Percentiles rank a stretch among this genome's conserved stretches.
These are phyloP conservation scores for Benincasa hispida DNA, from an alignment of 306 rosid species.

Conservation along the genomic window DNA sequence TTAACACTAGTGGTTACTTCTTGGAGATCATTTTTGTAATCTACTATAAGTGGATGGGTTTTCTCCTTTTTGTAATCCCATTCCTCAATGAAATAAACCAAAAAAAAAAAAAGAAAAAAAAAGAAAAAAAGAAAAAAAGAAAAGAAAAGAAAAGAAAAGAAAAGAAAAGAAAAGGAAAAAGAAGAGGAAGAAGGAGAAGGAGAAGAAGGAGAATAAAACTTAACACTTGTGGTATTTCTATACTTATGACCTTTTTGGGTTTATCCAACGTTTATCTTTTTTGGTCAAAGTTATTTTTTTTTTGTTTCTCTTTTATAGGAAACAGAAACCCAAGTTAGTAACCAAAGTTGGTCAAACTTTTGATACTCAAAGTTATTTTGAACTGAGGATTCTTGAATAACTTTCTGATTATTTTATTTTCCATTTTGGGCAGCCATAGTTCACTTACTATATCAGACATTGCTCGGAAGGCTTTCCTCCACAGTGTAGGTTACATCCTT, in stretches of 20 bases:
- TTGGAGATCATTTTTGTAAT: background rate
- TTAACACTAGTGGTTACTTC: background rate
- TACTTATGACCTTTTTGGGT: background rate
- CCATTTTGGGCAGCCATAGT: constrained; percentile 39
- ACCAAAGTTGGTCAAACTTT: background rate
- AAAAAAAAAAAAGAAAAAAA: no score
- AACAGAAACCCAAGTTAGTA: background rate
- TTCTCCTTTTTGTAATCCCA: background rate
- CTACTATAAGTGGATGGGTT: background rate
- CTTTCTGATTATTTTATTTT: constrained; percentile 2
- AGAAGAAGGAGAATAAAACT: background rate
- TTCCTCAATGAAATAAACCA: background rate
- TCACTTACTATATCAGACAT: constrained; percentile 82
- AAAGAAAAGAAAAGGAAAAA: no score
- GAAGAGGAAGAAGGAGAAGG: no score
- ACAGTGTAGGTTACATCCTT: constrained; percentile 57
- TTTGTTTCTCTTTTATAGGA: background rate
- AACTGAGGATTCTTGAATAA: background rate
- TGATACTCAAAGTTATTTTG: background rate
- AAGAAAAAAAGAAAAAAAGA: no score
- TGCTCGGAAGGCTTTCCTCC: constrained; percentile 98
- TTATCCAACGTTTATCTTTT: background rate
- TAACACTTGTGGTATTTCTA: background rate
- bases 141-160: no score
- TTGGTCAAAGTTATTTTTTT: background rate